These are phyloP conservation scores for Brassica cretica DNA, from an alignment of 345 rosid species.

Conservation along the genomic window DNA sequence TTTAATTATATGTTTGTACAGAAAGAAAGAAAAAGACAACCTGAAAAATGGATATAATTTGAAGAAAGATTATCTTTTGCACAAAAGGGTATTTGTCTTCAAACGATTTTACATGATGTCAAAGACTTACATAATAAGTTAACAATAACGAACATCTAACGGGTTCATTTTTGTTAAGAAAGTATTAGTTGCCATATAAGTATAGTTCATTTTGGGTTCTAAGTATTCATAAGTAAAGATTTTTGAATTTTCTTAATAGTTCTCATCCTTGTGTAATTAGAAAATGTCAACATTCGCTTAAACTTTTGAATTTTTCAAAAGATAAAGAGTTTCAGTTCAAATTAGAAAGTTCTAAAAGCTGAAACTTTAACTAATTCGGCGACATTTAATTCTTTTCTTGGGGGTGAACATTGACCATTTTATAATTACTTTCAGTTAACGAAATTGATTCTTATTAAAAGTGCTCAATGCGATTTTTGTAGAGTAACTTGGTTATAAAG, in stretches of 20 bases:
- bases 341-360: constrained; percentile 28
- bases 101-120: constrained; percentile 11
- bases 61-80: neutral
- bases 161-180: neutral
- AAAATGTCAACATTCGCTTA: constrained; percentile 14
- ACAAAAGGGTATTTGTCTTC: constrained; percentile 4
- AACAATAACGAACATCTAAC: constrained; percentile 12
- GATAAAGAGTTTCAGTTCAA: neutral
- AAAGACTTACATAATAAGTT: constrained; percentile 1
- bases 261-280: neutral
- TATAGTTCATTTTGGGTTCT: neutral
- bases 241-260: neutral
- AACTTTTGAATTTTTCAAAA: neutral
- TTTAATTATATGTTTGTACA: neutral
- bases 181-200: neutral
- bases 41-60: constrained; percentile 9
- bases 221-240: neutral
- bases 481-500: constrained; percentile 10
- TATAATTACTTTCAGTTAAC: constrained; percentile 16
- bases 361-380: constrained; percentile 22
- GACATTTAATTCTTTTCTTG: neutral
- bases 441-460: neutral
- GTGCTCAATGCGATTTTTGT: neutral
- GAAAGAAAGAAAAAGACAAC: constrained; percentile 8
- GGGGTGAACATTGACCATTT: constrained; percentile 22